Base-by-base conservation (phyloP, 1,284 basidiomycete species). In the Coriolopsis trogii region DNA sequence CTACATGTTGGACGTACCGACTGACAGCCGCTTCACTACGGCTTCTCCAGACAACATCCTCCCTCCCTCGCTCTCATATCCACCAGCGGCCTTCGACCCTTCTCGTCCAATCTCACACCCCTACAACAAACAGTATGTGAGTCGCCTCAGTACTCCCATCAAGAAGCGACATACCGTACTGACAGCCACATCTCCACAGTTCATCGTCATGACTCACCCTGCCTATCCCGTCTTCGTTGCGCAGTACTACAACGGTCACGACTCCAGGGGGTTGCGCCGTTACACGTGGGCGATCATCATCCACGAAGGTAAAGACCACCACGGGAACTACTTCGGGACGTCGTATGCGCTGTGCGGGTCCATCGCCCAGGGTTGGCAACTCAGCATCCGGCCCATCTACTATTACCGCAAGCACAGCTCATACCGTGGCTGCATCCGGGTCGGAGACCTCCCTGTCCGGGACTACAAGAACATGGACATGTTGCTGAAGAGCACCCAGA, bases 261-360 rank as follows among this genome's bases (percentile, higher is more conserved):
- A 39, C 6, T 13, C 34, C 34, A 28, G 40, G 29, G 18, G 28
- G 4, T 24, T 44, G 10, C 37, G 36, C 4, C 46, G 49, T 0
- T 50, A 49, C 49, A 16, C 34, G 31, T 42, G 49, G 55, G 52
- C 53, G 20, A 36, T 60, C 39, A 33, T 40, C 30, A 31, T 60
- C 31, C 49, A 55, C 36, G 29, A 41, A 10, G 47, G 47, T 6
- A 3, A 4, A n/a, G 45, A 43, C 24, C 10, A 33, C 6, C 21
- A 30, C 28, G 41, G 34, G 5, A 29, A 18, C n/a, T 33, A 41
- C 8, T 10, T 48, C n/a, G 60, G 50, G 16, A 53, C 34, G 24
- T 21, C 34, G 9, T 59, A 51, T 41, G 54, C 30, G 46, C 41
- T 59, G 20, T 33, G 36, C 1, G 60, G 58, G 7, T 54, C 50